phyloP scores from a whole-genome alignment of 495 filamentous ascomycete genomes.

The Endocarpon pusillum region DNA sequence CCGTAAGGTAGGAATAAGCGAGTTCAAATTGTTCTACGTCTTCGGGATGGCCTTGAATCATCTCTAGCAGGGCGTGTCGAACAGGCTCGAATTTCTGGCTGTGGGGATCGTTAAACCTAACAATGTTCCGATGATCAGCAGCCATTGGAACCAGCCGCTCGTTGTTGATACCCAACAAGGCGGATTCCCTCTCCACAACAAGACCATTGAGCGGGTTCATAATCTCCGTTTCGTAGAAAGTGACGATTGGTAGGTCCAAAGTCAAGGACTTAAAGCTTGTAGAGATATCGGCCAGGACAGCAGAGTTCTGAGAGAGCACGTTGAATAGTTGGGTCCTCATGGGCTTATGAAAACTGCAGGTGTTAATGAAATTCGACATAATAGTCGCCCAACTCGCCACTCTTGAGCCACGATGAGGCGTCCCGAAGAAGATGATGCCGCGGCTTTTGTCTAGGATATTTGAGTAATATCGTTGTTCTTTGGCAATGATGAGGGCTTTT shows the following conservation, averaged over 20 bases:
- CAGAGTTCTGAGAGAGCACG: background rate
- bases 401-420: conserved; percentile 65
- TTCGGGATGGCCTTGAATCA: background rate
- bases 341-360: background rate
- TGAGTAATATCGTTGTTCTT: conserved; percentile 57
- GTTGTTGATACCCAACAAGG: background rate
- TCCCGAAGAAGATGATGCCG: conserved; percentile 72
- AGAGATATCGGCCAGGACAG: background rate
- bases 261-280: background rate
- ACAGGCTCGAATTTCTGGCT: background rate
- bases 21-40: background rate
- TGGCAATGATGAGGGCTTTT: conserved; percentile 44
- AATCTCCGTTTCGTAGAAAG: background rate
- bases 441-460: conserved; percentile 34
- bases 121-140: background rate
- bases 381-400: conserved; percentile 60
- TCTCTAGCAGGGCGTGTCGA: background rate
- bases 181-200: background rate
- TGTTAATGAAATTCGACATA: conserved; percentile 41
- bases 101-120: background rate
- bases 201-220: background rate
- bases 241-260: background rate
- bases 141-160: background rate
- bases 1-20: background rate
- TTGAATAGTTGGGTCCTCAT: background rate